A percentile compares a stretch with the other conserved stretches of the same genome.
Evolutionary conservation across 768 basidiomycete genomes (phyloP).

Genomic region (Auricularia cornea): DNA sequence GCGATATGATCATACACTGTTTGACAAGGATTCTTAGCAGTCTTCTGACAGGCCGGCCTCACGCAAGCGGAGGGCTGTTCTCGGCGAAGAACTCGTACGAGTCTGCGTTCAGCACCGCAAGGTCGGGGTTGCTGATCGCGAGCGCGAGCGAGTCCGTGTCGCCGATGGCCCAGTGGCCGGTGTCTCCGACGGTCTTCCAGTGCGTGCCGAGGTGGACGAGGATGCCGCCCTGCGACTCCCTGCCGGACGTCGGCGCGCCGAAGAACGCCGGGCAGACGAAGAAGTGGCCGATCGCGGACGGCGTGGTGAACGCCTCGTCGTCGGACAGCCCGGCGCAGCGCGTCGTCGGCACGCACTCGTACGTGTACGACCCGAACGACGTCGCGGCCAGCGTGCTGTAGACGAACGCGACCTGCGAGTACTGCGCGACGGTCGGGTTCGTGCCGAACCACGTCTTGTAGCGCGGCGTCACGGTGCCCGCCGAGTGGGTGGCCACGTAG

Average conservation of each 20-base stretch:
- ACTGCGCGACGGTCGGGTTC: conserved; percentile 18
- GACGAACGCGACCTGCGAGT: neutral
- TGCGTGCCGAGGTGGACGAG: conserved; percentile 19
- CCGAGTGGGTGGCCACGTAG: conserved; percentile 25
- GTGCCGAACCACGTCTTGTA: conserved; percentile 48
- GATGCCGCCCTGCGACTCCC: conserved; percentile 38
- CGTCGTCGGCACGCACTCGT: neutral
- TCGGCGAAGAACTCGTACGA: conserved; percentile 45
- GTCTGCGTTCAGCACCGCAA: too few relatives aligned
- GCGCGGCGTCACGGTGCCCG: conserved; percentile 28
- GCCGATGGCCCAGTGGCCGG: conserved; percentile 36
- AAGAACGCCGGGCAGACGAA: conserved; percentile 45
- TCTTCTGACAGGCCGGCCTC: too few relatives aligned
- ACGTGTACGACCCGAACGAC: neutral
- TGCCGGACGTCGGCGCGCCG: conserved; percentile 36
- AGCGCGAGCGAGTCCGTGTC: conserved; percentile 27
- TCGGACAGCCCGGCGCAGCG: too few relatives aligned
- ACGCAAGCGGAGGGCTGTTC: conserved; percentile 35
- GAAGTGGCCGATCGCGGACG: conserved; percentile 20
- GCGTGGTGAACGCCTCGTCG: neutral
- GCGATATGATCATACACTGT: too few relatives aligned
- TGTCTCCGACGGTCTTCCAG: conserved; percentile 15
- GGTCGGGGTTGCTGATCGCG: conserved; percentile 38
- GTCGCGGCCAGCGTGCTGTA: neutral
- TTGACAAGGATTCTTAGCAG: too few relatives aligned